Evolutionary conservation across 2,329 filamentous ascomycete species (phyloP).

Genomic region (Scedosporium minutisporum): DNA sequence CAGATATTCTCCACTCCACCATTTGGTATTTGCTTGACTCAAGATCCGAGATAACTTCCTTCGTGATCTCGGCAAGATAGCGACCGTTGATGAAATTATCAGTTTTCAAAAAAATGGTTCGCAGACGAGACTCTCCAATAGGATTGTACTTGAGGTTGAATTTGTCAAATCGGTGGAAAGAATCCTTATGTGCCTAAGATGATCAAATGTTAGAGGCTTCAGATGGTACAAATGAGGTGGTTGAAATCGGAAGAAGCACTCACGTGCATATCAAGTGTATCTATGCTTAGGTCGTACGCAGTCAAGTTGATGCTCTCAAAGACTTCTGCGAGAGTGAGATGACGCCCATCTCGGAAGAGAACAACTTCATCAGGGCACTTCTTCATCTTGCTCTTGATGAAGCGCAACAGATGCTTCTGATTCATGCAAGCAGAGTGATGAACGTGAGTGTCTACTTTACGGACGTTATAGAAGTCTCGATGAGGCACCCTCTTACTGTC

Average conservation of each 20-base stretch:
- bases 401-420: conserved; percentile 93
- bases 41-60: conserved; percentile 92
- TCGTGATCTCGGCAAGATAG: conserved; percentile 94
- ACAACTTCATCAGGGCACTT: conserved; percentile 93
- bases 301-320: conserved; percentile 97
- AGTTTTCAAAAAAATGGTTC: conserved; percentile 98
- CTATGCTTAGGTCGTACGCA: conserved; percentile 94
- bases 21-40: conserved; percentile 99
- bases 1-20: conserved; percentile 97
- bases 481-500: conserved; percentile 97
- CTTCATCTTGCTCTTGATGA: conserved; percentile 99
- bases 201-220: not conserved
- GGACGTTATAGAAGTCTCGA: conserved; percentile 97
- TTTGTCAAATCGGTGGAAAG: conserved; percentile 98
- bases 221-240: not conserved
- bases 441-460: conserved; percentile 97
- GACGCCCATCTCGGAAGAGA: conserved; percentile 81
- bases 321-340: conserved; percentile 83
- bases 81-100: conserved; percentile 96
- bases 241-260: conserved; percentile 24
- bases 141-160: conserved; percentile 99
- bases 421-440: conserved; percentile 99
- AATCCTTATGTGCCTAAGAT: conserved; percentile 41
- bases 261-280: conserved; percentile 97
- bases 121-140: conserved; percentile 84